Conservation (phyloP, 306 rosid genomes). For the Phaseolus lunatus region DNA sequence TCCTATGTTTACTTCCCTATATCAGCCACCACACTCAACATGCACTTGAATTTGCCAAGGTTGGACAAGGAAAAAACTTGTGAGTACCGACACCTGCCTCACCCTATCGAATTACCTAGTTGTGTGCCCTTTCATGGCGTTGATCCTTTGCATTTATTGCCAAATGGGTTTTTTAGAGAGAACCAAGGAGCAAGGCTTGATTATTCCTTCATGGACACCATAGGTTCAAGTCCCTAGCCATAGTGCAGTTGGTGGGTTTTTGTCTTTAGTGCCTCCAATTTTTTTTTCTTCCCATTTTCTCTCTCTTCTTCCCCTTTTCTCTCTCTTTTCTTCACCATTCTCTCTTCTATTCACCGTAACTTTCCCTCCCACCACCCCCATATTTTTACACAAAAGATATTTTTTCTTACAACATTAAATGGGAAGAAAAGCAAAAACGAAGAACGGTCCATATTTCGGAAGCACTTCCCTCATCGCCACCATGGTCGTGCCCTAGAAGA, state of each 20-base stretch:
- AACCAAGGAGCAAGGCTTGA: not conserved
- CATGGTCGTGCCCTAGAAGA: no score
- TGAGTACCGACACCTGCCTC: not conserved
- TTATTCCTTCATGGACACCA: not conserved
- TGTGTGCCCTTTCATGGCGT: not conserved
- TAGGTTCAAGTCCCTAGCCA: not conserved
- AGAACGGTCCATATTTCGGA: no score
- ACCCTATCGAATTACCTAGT: not conserved
- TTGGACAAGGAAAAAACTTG: not conserved
- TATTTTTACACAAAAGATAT: no score
- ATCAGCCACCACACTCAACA: not conserved
- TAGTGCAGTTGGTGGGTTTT: slow-evolving; percentile 4
- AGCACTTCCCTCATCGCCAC: no score
- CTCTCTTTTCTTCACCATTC: no score
- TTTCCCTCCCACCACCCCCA: no score
- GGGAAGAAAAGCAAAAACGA: no score
- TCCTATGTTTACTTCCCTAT: slow-evolving; percentile 6
- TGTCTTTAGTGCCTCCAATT: no score
- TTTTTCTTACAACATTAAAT: no score
- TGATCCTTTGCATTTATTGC: not conserved
- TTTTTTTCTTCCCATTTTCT: no score
- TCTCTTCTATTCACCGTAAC: no score
- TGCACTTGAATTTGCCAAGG: not conserved
- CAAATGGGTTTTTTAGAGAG: not conserved
- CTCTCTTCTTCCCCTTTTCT: no score